Conservation (phyloP, 2,329 filamentous ascomycete species). For the Pyrenochaeta sp. region DNA sequence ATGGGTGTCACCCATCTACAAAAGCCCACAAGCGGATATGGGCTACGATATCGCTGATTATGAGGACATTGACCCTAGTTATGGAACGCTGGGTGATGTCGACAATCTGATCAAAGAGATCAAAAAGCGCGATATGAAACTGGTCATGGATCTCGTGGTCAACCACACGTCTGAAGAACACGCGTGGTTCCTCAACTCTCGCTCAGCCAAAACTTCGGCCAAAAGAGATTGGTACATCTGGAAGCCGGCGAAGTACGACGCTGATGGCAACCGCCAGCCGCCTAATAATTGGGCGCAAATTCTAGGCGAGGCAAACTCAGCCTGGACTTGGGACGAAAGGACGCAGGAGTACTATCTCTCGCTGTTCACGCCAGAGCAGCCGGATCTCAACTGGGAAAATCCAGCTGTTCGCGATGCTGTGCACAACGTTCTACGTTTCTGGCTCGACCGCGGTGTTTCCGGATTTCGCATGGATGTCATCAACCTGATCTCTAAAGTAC, state of each 20-base stretch:
- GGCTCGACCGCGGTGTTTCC: constrained; percentile 74
- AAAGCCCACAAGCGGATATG: constrained; percentile 56
- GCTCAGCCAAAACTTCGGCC: constrained; percentile 54
- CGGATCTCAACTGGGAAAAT: constrained; percentile 86
- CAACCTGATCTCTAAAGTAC: constrained; percentile 49
- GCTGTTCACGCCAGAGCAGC: constrained; percentile 78
- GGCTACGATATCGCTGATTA: constrained; percentile 54
- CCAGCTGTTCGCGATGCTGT: constrained; percentile 72
- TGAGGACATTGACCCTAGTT: constrained; percentile 49
- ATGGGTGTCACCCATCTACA: constrained; percentile 54
- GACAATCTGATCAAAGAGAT: constrained; percentile 48
- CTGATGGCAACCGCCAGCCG: constrained; percentile 70
- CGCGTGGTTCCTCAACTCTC: constrained; percentile 66
- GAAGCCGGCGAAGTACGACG: constrained; percentile 55
- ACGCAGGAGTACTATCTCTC: constrained; percentile 80
- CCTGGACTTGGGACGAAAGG: constrained; percentile 75
- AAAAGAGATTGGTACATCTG: constrained; percentile 67
- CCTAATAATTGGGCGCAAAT: constrained; percentile 77
- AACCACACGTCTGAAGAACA: constrained; percentile 57
- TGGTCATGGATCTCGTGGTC: constrained; percentile 53
- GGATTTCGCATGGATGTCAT: constrained; percentile 55
- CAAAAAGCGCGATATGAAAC: constrained; percentile 48
- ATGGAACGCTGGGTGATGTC: constrained; percentile 50
- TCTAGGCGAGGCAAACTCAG: constrained; percentile 63
- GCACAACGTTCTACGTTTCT: constrained; percentile 78